Base-by-base conservation (phyloP, 1,284 basidiomycete genomes). In the Cryptococcus sp. region DNA sequence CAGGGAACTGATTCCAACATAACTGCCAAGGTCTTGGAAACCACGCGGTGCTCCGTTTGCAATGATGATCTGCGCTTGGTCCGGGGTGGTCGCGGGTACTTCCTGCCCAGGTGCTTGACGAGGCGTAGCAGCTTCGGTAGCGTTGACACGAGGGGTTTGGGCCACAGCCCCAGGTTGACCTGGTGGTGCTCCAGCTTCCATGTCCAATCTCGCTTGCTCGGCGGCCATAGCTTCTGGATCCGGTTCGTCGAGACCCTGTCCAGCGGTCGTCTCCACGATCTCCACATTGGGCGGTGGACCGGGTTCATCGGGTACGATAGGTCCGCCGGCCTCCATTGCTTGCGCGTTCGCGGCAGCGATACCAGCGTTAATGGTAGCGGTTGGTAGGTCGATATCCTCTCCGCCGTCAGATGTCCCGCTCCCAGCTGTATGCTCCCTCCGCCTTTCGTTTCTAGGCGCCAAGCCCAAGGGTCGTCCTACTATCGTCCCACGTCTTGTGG, bases 1-100 rank as follows among this genome's bases (percentile, higher is more conserved):
- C 39, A 75, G 55, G 7, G 70, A 62, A 22, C 66, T 69, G 23
- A 75, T 70, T 5, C 72, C 72, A 17, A 78, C 75, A 47, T 78
- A 77, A 45, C 70, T 71, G 0, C 68, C 72, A 0, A 79, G 66
- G 61, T 79, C 77, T 43, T 75, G 71, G 67, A 79, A 79, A 0
- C 76, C 75, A 51, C 78, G 64, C 7, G 78, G 78, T 3, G 78
- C 78, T 22, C 76, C 73, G 47, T 78, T 78, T 15, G 78, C 78
- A 30, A 78, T 78, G 66, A 79, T 78, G 56, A 77, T 76, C 52
- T 73, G 72, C 0, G 73, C 69, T 41, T 66, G 63, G 19, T 64
- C 65, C 3, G 67, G 62, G 2, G 59, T 59, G 3, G 60, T 57
- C 4, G 58, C 52, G 6, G 57, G 49, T 1, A 50, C 58, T 3